Conservation (phyloP, 2,329 filamentous ascomycete species). For the Ophioceras dolichostomum region DNA sequence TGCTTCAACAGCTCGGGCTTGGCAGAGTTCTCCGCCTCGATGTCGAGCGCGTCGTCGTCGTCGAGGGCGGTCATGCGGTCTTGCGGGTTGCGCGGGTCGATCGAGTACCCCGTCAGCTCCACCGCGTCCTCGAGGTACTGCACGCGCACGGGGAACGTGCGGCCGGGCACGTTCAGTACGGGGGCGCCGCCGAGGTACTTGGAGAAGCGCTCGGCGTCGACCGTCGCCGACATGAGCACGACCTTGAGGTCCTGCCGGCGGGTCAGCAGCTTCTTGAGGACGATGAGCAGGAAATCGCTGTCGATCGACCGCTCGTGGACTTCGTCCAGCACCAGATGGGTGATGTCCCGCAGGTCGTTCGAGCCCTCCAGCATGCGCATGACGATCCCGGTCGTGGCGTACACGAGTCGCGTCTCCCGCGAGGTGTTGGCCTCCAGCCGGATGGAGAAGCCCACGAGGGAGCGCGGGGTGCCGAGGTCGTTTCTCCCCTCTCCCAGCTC, state of each 20-base stretch:
- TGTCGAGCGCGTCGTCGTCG: slow-evolving; percentile 43
- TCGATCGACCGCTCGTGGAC: slow-evolving; percentile 95
- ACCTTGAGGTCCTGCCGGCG: slow-evolving; percentile 78
- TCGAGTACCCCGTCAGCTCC: slow-evolving; percentile 66
- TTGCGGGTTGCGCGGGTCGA: slow-evolving; percentile 26
- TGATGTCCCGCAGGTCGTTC: slow-evolving; percentile 76
- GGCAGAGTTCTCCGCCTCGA: slow-evolving; percentile 36
- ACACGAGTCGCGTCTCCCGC: slow-evolving; percentile 72
- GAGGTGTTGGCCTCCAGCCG: slow-evolving; percentile 80
- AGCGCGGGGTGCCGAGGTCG: slow-evolving; percentile 71
- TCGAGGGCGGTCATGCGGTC: slow-evolving; percentile 51
- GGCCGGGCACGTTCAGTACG: slow-evolving; percentile 78
- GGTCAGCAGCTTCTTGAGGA: slow-evolving; percentile 70
- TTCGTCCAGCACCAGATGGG: slow-evolving; percentile 92
- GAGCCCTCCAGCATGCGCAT: slow-evolving; percentile 93
- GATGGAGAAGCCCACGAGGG: slow-evolving; percentile 89
- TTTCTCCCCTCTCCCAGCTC: slow-evolving; percentile 77
- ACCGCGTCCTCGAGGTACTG: slow-evolving; percentile 88
- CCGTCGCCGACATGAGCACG: slow-evolving; percentile 93
- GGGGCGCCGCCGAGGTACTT: slow-evolving; percentile 77
- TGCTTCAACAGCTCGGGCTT: slow-evolving; percentile 48
- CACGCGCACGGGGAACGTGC: slow-evolving; percentile 85
- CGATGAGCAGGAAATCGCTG: slow-evolving; percentile 89
- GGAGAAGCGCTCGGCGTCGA: slow-evolving; percentile 86
- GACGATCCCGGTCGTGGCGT: slow-evolving; percentile 86